Evolutionary conservation across 257 asterid genomes (phyloP), one percentile per base, ranked within the genome.

Genomic region (Capsicum rhomboideum): DNA sequence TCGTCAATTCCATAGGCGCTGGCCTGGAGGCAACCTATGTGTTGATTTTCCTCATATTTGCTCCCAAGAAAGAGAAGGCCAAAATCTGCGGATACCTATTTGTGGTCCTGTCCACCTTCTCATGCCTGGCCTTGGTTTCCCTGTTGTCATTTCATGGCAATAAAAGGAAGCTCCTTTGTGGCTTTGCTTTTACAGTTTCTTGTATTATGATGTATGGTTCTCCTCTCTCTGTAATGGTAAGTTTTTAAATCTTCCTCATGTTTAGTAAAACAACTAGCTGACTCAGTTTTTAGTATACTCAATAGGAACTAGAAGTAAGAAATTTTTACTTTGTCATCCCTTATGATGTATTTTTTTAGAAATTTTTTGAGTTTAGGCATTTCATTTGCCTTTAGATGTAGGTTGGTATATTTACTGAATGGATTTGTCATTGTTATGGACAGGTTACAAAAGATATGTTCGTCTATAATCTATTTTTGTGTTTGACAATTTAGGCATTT

Each of bases 121-220:
- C 58, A 44, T 21, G 80, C 7, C 37, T 72, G 58, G 37, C 58
- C 58, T 44, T 89, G 72, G 86, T 94, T 46, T 94, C 97, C 1
- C 3, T 87, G 34, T 85, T 90, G 10, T 94, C 92, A 34, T 82
- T 92, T 64, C 90, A 85, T 80, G 83, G 79, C 6, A 83, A 86
- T 9, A 83, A 46, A 10, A 90, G 89, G 87, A 91, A 91, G 85
- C 16, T 88, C 10, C 64, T 95, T 2, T 91, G 97, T 79, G 98
- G 97, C 7, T 84, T 87, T 77, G 95, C 92, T 28, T 93, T 92
- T 10, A 68, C 93, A 0, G 16, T 90, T 2, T 93, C 92, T 89
- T 92, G 96, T 71, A 90, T 92, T 80, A 56, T 92, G 0, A 95
- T 95, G 98, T 95, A 95, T 82, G 99, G 94, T 54, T 91, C 98